Evolutionary conservation across 148 eudicot species (phyloP).

Genomic region (Heliamphora exappendiculata): DNA sequence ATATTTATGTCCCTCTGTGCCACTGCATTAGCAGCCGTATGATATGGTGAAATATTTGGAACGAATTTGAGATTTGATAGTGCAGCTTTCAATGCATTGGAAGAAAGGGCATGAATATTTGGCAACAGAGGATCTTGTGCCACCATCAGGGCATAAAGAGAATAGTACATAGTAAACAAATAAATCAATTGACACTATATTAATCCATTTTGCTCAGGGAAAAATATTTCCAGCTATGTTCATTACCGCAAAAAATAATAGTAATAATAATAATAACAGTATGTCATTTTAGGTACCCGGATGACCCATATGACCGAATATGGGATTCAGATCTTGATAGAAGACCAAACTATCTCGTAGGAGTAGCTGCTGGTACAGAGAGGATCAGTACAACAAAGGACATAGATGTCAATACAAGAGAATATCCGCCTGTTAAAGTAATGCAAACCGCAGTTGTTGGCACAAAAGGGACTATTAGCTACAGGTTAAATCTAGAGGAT

Average conservation of each 20-base stretch:
- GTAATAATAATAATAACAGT: neutral
- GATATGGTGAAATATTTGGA: too few relatives aligned
- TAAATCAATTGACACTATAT: neutral
- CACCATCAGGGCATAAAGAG: neutral
- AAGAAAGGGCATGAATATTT: too few relatives aligned
- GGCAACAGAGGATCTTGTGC: too few relatives aligned
- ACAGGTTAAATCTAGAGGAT: constrained; percentile 77
- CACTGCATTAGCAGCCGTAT: too few relatives aligned
- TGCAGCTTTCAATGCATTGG: too few relatives aligned
- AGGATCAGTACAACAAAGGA: constrained; percentile 63
- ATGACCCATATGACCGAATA: constrained; percentile 92
- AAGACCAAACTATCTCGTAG: constrained; percentile 80
- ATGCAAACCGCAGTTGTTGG: constrained; percentile 98
- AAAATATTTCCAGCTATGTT: neutral
- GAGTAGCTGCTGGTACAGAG: constrained; percentile 76
- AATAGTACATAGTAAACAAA: neutral
- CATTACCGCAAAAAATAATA: neutral
- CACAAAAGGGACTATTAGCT: constrained; percentile 58
- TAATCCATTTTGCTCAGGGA: neutral
- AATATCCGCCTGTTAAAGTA: constrained; percentile 87
- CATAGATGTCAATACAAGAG: constrained; percentile 67
- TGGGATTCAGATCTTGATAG: constrained; percentile 93
- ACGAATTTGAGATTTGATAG: too few relatives aligned
- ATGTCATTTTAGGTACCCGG: constrained; percentile 68
- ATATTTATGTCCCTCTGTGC: too few relatives aligned